Percentiles rank a stretch among this genome's conserved stretches.
These are phyloP conservation scores for Pseudogymnoascus sp. DNA, from an alignment of 2,329 filamentous ascomycete genomes.

Conservation along the genomic window DNA sequence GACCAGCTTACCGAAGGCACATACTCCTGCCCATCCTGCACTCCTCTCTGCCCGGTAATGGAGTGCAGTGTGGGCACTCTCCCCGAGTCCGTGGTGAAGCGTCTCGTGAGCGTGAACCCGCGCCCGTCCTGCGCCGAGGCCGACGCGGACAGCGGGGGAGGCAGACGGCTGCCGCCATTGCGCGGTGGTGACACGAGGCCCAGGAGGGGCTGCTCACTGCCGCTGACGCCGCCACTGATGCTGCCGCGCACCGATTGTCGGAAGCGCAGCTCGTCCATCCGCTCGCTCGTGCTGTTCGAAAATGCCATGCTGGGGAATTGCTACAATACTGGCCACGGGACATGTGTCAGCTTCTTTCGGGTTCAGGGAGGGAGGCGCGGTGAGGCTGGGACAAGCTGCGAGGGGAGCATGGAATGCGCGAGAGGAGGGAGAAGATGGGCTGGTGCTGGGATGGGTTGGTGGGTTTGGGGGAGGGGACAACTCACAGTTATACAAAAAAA, in stretches of 20 bases:
- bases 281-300: conserved; percentile 54
- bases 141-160: conserved; percentile 47
- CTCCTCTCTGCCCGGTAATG: conserved; percentile 27
- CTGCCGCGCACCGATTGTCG: conserved; percentile 33
- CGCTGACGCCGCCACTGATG: background rate
- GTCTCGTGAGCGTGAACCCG: conserved; percentile 67
- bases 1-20: conserved; percentile 29
- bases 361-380: conserved; percentile 1
- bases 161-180: conserved; percentile 56
- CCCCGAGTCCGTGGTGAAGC: conserved; percentile 89
- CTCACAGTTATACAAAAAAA: conserved; percentile 11
- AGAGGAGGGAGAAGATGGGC: background rate
- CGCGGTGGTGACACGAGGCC: conserved; percentile 69
- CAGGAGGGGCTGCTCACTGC: conserved; percentile 65
- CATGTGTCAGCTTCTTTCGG: conserved; percentile 20
- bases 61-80: conserved; percentile 67
- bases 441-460: background rate
- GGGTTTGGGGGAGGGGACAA: background rate
- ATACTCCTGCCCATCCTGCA: conserved; percentile 28
- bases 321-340: conserved; percentile 22
- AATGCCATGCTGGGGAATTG: conserved; percentile 52
- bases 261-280: conserved; percentile 76
- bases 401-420: background rate
- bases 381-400: conserved; percentile 21
- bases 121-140: conserved; percentile 56